These are phyloP conservation scores for Fusarium temperatum DNA, from an alignment of 2,329 filamentous ascomycete genomes.

Conservation along the genomic window DNA sequence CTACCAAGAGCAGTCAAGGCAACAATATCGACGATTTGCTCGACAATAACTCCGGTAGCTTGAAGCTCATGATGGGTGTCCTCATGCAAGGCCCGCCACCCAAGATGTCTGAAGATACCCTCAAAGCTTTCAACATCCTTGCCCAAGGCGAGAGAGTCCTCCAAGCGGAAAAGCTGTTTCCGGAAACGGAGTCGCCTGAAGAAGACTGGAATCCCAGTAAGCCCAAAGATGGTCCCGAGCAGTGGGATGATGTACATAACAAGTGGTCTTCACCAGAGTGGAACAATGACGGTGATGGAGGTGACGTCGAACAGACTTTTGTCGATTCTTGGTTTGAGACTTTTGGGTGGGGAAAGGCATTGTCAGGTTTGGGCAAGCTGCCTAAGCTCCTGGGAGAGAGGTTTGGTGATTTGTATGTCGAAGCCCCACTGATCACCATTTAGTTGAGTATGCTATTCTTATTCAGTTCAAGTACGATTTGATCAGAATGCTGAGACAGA, in stretches of 20 bases:
- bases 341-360: neutral
- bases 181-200: fast-evolving
- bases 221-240: neutral
- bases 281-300: neutral
- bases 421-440: neutral
- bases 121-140: neutral
- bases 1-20: neutral
- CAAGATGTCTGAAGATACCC: fast-evolving
- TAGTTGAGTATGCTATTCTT: neutral
- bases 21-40: neutral
- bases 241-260: neutral
- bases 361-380: neutral
- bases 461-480: neutral
- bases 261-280: neutral
- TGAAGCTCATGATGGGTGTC: neutral
- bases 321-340: neutral
- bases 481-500: neutral
- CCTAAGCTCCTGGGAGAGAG: neutral
- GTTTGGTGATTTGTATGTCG: neutral
- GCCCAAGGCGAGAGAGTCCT: neutral
- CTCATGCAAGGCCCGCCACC: neutral
- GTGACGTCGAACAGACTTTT: neutral
- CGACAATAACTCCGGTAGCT: neutral
- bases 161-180: fast-evolving
- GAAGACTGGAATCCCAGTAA: neutral